Conservation (phyloP, 768 basidiomycete species). For the Agrocybe chaxingu region DNA sequence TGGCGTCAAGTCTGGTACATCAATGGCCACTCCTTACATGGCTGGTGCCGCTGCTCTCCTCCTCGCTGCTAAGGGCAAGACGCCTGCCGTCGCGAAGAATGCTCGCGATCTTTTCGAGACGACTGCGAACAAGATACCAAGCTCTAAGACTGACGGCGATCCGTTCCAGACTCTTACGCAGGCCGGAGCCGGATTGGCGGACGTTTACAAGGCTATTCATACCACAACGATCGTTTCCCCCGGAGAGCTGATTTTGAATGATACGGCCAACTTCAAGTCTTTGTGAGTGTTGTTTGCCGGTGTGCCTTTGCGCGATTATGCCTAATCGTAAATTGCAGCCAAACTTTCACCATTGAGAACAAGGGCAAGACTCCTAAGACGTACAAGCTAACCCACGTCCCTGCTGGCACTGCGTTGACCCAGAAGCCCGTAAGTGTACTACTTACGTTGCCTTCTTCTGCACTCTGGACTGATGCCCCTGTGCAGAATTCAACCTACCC, state of each 20-base stretch:
- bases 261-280: constrained; percentile 52
- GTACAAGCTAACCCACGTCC: constrained; percentile 48
- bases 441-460: neutral
- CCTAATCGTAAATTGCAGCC: constrained; percentile 24
- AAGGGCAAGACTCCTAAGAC: constrained; percentile 36
- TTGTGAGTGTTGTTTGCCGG: constrained; percentile 26
- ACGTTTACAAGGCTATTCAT: constrained; percentile 57
- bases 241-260: constrained; percentile 59
- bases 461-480: neutral
- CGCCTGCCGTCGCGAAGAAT: constrained; percentile 17
- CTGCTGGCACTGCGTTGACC: constrained; percentile 55
- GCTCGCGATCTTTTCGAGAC: constrained; percentile 45
- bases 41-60: constrained; percentile 40
- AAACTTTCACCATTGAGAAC: constrained; percentile 52
- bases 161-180: constrained; percentile 50
- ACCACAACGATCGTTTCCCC: constrained; percentile 50
- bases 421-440: constrained; percentile 32
- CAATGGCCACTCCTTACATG: constrained; percentile 38
- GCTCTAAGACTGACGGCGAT: constrained; percentile 44
- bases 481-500: constrained; percentile 37
- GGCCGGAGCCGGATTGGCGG: constrained; percentile 54
- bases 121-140: constrained; percentile 41
- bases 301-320: constrained; percentile 3
- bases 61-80: constrained; percentile 33
- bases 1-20: constrained; percentile 37